Evolutionary conservation across 179 eudicot genomes (phyloP).

Genomic region (Vitellaria paradoxa): DNA sequence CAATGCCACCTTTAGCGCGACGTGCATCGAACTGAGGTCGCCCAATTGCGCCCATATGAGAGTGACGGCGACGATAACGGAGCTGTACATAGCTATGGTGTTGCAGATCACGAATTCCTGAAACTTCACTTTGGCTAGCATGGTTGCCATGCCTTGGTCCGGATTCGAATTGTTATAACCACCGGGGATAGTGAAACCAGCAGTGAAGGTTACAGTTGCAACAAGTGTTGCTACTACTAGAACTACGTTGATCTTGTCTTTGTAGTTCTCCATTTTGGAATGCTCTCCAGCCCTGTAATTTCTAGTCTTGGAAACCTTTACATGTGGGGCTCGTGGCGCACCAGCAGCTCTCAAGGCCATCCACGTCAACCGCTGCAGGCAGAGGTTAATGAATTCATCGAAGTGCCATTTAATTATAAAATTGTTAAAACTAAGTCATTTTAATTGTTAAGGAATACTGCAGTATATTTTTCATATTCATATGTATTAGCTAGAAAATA

Average conservation of each 20-base stretch:
- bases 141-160: constrained; percentile 24
- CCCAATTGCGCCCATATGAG: constrained; percentile 35
- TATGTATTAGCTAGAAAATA: too few relatives aligned
- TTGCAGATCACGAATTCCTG: constrained; percentile 26
- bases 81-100: constrained; percentile 27
- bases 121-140: constrained; percentile 14
- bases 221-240: constrained; percentile 28
- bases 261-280: constrained; percentile 4
- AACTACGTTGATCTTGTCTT: constrained; percentile 22
- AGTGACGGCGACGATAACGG: constrained; percentile 24
- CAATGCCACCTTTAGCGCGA: constrained; percentile 21
- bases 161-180: constrained; percentile 23
- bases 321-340: constrained; percentile 10
- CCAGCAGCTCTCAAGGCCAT: constrained; percentile 20
- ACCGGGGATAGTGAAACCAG: constrained; percentile 30
- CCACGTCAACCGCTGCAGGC: constrained; percentile 18
- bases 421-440: too few relatives aligned
- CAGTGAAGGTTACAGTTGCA: constrained; percentile 28
- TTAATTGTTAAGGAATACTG: too few relatives aligned
- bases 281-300: background rate
- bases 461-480: too few relatives aligned
- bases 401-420: too few relatives aligned
- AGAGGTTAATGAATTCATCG: too few relatives aligned
- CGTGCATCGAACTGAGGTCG: constrained; percentile 14
- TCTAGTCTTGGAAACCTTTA: background rate